Conservation (phyloP, 108 stramenopile species). For the Fragilaria crotonensis region DNA sequence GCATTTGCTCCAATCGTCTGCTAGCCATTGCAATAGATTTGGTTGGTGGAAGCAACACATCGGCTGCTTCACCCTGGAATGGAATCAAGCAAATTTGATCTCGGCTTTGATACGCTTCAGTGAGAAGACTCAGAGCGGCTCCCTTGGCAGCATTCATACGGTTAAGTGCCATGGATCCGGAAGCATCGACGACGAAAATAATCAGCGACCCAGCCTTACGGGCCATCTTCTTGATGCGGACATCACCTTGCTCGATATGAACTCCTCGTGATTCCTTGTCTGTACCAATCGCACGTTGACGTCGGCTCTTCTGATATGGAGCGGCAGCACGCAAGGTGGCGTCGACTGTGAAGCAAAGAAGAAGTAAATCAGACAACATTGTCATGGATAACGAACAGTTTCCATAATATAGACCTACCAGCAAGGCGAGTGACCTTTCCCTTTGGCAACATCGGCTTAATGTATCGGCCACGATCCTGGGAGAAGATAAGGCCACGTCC, state of each 20-base stretch:
- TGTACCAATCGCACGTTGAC: conserved; percentile 67
- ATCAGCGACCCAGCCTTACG: conserved; percentile 95
- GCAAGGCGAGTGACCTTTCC: conserved; percentile 85
- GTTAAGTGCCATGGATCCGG: conserved; percentile 96
- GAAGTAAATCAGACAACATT: no score
- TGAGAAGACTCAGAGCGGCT: conserved; percentile 89
- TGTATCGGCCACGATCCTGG: conserved; percentile 95
- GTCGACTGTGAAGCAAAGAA: conserved; percentile 54
- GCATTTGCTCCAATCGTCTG: conserved; percentile 92
- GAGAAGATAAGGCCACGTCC: conserved; percentile 94
- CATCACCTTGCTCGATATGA: conserved; percentile 84
- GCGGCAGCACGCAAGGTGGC: conserved; percentile 94
- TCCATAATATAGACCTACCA: no score
- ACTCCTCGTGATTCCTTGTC: conserved; percentile 75
- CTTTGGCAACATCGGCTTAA: conserved; percentile 93
- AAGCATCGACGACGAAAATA: conserved; percentile 94
- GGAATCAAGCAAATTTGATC: conserved; percentile 93
- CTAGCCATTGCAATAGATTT: conserved; percentile 91
- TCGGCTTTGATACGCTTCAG: conserved; percentile 95
- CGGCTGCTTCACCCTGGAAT: conserved; percentile 93
- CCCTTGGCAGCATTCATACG: conserved; percentile 98
- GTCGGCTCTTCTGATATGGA: conserved; percentile 86
- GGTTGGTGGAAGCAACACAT: conserved; percentile 94
- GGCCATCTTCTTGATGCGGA: conserved; percentile 94
- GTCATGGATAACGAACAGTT: no score